Percentiles rank a stretch among this genome's conserved stretches.
Conservation (phyloP, 2,329 filamentous ascomycete species). For the Tolypocladium cylindrosporum region DNA sequence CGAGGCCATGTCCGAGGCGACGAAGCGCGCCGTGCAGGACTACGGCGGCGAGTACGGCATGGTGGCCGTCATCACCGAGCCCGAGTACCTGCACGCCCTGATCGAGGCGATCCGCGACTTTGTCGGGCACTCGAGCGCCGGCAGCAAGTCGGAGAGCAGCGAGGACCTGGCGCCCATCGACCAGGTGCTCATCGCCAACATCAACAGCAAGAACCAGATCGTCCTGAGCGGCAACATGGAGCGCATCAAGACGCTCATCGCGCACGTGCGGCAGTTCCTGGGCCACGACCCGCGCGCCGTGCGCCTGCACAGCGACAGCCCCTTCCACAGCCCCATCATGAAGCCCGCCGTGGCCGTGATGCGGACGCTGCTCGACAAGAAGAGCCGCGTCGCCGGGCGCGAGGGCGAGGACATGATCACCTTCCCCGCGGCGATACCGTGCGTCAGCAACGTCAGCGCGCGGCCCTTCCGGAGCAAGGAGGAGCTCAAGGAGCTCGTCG, state of each 20-base stretch:
- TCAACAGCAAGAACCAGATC: slow-evolving; percentile 95
- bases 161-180: slow-evolving; percentile 65
- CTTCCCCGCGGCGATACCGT: slow-evolving; percentile 67
- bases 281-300: slow-evolving; percentile 88
- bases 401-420: slow-evolving; percentile 55
- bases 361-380: slow-evolving; percentile 53
- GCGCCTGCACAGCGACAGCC: slow-evolving; percentile 73
- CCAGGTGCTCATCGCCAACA: slow-evolving; percentile 84
- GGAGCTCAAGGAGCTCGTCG: slow-evolving; percentile 69
- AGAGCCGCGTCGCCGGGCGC: slow-evolving; percentile 41
- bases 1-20: slow-evolving; percentile 74
- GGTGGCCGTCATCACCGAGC: slow-evolving; percentile 85
- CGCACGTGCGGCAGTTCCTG: slow-evolving; percentile 79
- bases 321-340: slow-evolving; percentile 91
- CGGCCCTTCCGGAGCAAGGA: slow-evolving; percentile 63
- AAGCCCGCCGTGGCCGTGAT: slow-evolving; percentile 69
- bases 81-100: slow-evolving; percentile 59
- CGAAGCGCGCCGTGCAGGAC: slow-evolving; percentile 50
- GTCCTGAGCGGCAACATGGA: slow-evolving; percentile 82
- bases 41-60: slow-evolving; percentile 84
- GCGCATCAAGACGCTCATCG: slow-evolving; percentile 69
- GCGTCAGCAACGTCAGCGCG: slow-evolving; percentile 79
- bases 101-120: slow-evolving; percentile 71
- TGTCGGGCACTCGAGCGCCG: slow-evolving; percentile 56
- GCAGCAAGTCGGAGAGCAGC: slow-evolving; percentile 56